A percentile compares a stretch with the other conserved stretches of the same genome.
Evolutionary conservation across 768 basidiomycete genomes (phyloP).

Genomic region (Hypholoma fasciculare): DNA sequence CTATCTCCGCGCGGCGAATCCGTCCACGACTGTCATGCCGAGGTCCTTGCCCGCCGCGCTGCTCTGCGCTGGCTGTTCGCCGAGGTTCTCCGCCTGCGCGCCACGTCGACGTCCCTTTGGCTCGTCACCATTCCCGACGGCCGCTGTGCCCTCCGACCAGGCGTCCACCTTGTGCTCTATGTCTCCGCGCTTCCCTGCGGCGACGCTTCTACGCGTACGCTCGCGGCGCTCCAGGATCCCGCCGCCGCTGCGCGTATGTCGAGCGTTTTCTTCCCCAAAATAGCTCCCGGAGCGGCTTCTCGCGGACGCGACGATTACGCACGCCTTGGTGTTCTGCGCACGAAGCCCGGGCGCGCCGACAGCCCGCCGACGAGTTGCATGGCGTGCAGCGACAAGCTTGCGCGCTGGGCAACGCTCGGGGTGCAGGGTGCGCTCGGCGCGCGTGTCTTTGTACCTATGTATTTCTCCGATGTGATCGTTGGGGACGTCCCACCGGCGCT

Average conservation of each 20-base stretch:
- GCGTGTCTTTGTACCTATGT: constrained; percentile 56
- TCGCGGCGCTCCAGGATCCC: constrained; percentile 74
- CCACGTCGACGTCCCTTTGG: constrained; percentile 46
- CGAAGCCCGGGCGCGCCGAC: constrained; percentile 93
- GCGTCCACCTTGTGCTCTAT: constrained; percentile 65
- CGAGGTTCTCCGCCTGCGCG: constrained; percentile 49
- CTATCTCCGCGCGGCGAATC: constrained; percentile 73
- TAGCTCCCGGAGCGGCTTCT: constrained; percentile 42
- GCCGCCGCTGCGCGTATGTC: constrained; percentile 72
- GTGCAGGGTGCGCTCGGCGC: constrained; percentile 82
- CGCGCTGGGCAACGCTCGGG: constrained; percentile 81
- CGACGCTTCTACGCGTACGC: constrained; percentile 81
- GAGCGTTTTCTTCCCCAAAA: constrained; percentile 31
- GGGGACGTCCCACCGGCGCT: constrained; percentile 60
- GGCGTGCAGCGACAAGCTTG: constrained; percentile 96
- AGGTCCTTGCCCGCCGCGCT: constrained; percentile 84
- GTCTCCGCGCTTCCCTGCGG: constrained; percentile 68
- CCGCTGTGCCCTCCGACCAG: constrained; percentile 43
- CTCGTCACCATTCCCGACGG: constrained; percentile 31
- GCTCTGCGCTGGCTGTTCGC: constrained; percentile 79
- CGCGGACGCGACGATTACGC: constrained; percentile 83
- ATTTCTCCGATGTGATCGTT: constrained; percentile 64
- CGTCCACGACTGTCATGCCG: constrained; percentile 90
- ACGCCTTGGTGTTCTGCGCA: constrained; percentile 75
- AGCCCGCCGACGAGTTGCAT: constrained; percentile 80